Conservation (phyloP, 1,284 basidiomycete species). For the Anthracocystis setariae region DNA sequence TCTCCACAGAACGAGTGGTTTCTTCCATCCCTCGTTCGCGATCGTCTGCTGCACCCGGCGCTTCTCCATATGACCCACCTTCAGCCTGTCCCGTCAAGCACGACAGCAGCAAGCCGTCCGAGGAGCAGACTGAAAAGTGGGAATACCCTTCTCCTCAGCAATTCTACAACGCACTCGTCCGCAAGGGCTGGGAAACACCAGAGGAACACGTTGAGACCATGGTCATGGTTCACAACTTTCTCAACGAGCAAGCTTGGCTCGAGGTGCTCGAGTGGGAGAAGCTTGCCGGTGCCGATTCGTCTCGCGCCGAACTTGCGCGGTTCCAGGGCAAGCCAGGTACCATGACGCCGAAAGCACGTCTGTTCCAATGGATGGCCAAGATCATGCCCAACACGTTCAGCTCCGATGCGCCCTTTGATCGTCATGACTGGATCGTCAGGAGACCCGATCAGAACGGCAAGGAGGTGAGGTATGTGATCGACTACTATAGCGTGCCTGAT, state of each 20-base stretch:
- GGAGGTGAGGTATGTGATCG: slow-evolving; percentile 66
- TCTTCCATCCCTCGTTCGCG: slow-evolving; percentile 86
- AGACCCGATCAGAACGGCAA: slow-evolving; percentile 69
- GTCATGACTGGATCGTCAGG: slow-evolving; percentile 97
- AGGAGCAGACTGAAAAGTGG: slow-evolving; percentile 73
- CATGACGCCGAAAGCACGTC: slow-evolving; percentile 79
- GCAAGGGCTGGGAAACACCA: slow-evolving; percentile 97
- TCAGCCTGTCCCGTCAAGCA: slow-evolving; percentile 64
- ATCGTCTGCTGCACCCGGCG: slow-evolving; percentile 58
- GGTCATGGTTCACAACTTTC: slow-evolving; percentile 97
- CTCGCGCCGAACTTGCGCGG: slow-evolving; percentile 75
- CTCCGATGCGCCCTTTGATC: slow-evolving; percentile 90
- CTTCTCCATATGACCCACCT: slow-evolving; percentile 62
- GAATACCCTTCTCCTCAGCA: slow-evolving; percentile 98
- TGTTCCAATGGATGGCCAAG: slow-evolving; percentile 85
- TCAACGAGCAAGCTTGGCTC: slow-evolving; percentile 96
- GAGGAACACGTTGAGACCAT: slow-evolving; percentile 96
- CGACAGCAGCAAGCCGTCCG: slow-evolving; percentile 26
- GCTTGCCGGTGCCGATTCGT: slow-evolving; percentile 52
- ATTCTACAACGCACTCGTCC: slow-evolving; percentile 95
- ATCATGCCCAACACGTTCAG: slow-evolving; percentile 89
- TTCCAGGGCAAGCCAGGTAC: slow-evolving; percentile 93
- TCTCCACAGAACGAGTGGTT: slow-evolving; percentile 80
- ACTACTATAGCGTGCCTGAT: slow-evolving; percentile 63
- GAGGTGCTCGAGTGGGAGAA: slow-evolving; percentile 94